Conservation (phyloP, 2,329 filamentous ascomycete genomes). For the Diaporthe capsici region DNA sequence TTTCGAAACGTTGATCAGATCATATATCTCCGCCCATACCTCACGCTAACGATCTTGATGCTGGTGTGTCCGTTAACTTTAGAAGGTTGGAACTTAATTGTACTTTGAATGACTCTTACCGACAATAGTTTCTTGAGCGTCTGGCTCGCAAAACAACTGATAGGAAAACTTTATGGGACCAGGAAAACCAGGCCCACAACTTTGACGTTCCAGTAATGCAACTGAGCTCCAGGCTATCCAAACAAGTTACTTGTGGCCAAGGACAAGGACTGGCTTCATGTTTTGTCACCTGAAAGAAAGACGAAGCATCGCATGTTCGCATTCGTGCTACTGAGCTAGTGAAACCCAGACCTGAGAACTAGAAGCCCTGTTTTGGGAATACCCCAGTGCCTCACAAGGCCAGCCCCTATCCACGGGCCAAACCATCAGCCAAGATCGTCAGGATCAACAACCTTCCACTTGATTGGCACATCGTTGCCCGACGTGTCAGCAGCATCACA, state of each 20-base stretch:
- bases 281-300: not conserved
- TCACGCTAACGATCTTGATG: not conserved
- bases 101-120: too few species aligned
- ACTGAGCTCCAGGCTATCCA: not conserved
- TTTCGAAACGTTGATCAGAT: not conserved
- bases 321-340: not conserved
- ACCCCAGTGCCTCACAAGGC: not conserved
- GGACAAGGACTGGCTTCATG: not conserved
- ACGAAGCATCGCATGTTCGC: not conserved
- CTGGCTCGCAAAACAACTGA: not conserved
- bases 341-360: not conserved
- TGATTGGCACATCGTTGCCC: not conserved
- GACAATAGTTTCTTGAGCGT: not conserved
- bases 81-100: too few species aligned
- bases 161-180: not conserved
- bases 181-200: not conserved
- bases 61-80: not conserved
- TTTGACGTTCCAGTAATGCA: not conserved
- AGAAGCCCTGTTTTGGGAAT: not conserved
- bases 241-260: too few species aligned
- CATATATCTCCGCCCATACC: accelerated
- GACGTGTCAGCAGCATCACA: not conserved
- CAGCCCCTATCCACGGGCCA: not conserved
- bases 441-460: conserved; percentile 13
- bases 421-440: not conserved